phyloP scores from a whole-genome alignment of 345 rosid genomes.

The Eucalyptus polyanthemos region DNA sequence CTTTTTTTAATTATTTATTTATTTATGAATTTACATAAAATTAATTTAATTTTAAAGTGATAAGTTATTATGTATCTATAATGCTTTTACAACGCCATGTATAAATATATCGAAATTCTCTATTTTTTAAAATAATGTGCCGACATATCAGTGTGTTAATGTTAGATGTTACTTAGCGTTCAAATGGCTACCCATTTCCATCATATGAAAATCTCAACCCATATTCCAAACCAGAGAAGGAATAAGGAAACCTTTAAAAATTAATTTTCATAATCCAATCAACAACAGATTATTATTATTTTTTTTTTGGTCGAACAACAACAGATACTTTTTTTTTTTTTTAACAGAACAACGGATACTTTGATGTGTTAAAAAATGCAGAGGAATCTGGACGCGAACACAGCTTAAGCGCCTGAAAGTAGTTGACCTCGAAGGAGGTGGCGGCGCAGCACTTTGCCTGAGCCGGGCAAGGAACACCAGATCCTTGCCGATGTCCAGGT shows the following conservation, averaged over 20 bases:
- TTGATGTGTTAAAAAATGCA: neutral
- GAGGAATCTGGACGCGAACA: neutral
- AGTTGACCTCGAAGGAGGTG: neutral
- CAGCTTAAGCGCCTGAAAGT: neutral
- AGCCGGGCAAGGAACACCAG: too few relatives aligned
- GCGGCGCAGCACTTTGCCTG: neutral
- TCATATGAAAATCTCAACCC: neutral
- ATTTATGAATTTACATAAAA: too few relatives aligned
- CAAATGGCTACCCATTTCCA: neutral
- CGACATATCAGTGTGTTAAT: accelerated
- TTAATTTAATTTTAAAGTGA: too few relatives aligned
- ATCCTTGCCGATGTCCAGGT: too few relatives aligned
- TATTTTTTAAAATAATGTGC: accelerated
- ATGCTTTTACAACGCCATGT: too few relatives aligned
- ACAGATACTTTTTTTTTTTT: too few relatives aligned
- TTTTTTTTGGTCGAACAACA: too few relatives aligned
- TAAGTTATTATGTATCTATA: too few relatives aligned
- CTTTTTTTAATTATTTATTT: too few relatives aligned
- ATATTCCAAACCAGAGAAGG: neutral
- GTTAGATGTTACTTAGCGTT: accelerated
- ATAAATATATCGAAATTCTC: accelerated
- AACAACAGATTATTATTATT: too few relatives aligned
- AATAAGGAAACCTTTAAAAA: too few relatives aligned
- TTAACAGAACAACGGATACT: too few relatives aligned
- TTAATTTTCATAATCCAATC: neutral